Percentiles rank a stretch among this genome's conserved stretches.
Evolutionary conservation across 768 basidiomycete species (phyloP).

Genomic region (Mycena belliarum): DNA sequence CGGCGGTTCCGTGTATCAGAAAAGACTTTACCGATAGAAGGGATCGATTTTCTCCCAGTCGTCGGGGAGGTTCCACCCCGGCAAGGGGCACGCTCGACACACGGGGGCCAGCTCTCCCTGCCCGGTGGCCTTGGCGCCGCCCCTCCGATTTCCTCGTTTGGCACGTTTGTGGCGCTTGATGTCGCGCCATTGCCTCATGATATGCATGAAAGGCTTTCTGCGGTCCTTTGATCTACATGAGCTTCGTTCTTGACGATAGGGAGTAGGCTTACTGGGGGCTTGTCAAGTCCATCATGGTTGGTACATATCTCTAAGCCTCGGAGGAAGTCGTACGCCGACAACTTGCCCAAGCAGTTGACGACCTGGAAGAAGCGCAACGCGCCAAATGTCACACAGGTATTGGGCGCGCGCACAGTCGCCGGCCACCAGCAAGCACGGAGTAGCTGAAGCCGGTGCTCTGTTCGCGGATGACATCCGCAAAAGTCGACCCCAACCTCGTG

Average conservation of each 20-base stretch:
- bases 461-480: conserved; percentile 7
- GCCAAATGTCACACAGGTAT: conserved; percentile 14
- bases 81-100: not conserved
- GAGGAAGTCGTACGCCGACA: conserved; percentile 17
- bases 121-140: not conserved
- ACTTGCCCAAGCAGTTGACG: conserved; percentile 16
- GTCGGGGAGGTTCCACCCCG: not conserved
- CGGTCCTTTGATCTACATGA: not conserved
- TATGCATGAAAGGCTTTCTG: conserved; percentile 10
- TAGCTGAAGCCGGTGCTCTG: conserved; percentile 13
- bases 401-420: conserved; percentile 2
- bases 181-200: conserved; percentile 14
- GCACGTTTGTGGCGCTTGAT: conserved; percentile 4
- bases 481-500: conserved; percentile 14
- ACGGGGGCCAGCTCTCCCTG: not conserved
- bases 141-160: not conserved
- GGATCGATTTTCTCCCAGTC: not conserved
- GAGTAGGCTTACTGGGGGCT: conserved; percentile 7
- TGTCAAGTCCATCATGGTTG: conserved; percentile 1
- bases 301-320: not conserved
- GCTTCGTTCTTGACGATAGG: no score
- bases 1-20: no score
- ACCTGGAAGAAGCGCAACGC: conserved; percentile 12
- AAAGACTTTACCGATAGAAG: no score
- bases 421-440: conserved; percentile 18